Evolutionary conservation across 208 protist genomes (phyloP), one percentile per base, ranked within the genome.

Genomic region (Entamoeba moshkovskii): DNA sequence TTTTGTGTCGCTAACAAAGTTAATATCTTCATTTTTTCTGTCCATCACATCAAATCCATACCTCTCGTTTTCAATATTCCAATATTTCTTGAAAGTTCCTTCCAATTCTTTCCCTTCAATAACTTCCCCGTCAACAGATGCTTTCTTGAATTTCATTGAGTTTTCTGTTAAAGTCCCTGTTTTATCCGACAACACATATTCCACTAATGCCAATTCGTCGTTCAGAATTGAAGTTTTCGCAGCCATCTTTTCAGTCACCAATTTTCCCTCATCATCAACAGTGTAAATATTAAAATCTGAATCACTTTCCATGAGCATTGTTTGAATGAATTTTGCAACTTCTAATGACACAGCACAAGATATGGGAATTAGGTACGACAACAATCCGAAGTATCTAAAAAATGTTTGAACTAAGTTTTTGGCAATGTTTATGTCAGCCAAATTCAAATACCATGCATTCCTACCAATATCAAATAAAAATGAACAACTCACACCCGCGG

Each of bases 161-260:
- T 93, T 93, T 6, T 93, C 92, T n/a, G 97, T 98, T 2, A 98
- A 95, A 5, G 97, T 98, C 45, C 97, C 97, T 22, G 97, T 98
- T 95, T 98, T 97, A 96, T 98, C 97, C 33, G 95, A 96, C 93
- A 97, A 97, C 22, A 97, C 94, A 94, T 97, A 97, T 92, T 97
- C 91, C 46, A 95, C 92, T 16, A n/a, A 42, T 52, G 45, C 52
- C 18, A 94, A 52, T 45, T 94, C 93, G 18, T 94, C 93, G 25
- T 44, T 33, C 38, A 94, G n/a, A 44, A 44, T 22, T 25, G 66
- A 91, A 46, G 59, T 45, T 92, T 45, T 94, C 16, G 93, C 93
- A 44, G 15, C 25, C 91, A 92, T 92, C 16, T 22, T 46, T 47
- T 45, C 29, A 6, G 18, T 46, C 15, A 46, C 44, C 15, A 92